Percentiles rank a stretch among this genome's conserved stretches.
Conservation (phyloP, 2,329 filamentous ascomycete genomes). For the Lasiodiplodia gonubiensis region DNA sequence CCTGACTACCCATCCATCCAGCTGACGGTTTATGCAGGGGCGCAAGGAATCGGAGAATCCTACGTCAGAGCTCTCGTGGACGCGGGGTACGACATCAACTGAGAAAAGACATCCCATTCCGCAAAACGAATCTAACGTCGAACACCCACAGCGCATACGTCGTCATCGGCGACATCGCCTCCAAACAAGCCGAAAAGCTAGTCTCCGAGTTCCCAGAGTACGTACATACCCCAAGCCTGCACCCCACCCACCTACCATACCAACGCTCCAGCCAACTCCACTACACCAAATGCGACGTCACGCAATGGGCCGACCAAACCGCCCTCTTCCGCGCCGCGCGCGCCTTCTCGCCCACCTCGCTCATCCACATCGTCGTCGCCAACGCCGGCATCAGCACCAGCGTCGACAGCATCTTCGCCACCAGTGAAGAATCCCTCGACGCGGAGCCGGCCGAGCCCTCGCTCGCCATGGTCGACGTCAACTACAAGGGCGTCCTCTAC, state of each 20-base stretch:
- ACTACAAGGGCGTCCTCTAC: slow-evolving; percentile 52
- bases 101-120: not conserved
- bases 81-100: not conserved
- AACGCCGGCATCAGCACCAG: slow-evolving; percentile 54
- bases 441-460: slow-evolving; percentile 41
- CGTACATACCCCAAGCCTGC: not conserved
- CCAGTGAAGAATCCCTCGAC: slow-evolving; percentile 30
- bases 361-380: slow-evolving; percentile 55
- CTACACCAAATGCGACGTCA: slow-evolving; percentile 53
- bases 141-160: not conserved
- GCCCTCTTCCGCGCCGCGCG: slow-evolving; percentile 50
- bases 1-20: not conserved
- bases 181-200: not conserved
- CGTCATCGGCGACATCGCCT: slow-evolving; percentile 5
- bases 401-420: slow-evolving; percentile 47
- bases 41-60: slow-evolving; percentile 12
- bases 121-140: not conserved
- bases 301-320: slow-evolving; percentile 52
- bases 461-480: slow-evolving; percentile 51
- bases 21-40: not conserved
- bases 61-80: not conserved
- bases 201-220: not conserved
- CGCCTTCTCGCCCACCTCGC: slow-evolving; percentile 44
- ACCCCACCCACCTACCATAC: no score
- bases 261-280: slow-evolving; percentile 32